Evolutionary conservation across 2,329 filamentous ascomycete species (phyloP), one percentile per base, ranked within the genome.

Genomic region (Xylariaceae sp.): DNA sequence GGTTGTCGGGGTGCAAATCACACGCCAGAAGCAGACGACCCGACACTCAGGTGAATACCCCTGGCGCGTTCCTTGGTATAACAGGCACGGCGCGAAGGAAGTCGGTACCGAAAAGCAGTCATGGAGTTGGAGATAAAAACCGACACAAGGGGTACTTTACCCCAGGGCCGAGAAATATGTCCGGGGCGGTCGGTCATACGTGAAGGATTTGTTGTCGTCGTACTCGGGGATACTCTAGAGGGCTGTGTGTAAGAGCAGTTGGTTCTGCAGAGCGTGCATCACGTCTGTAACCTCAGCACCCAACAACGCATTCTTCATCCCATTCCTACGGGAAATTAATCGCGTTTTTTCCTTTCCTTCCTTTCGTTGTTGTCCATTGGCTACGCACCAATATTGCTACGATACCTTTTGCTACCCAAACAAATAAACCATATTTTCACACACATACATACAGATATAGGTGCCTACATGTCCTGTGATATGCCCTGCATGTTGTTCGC

Each of bases 11-110:
- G 39, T n/a, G 48, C 47, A 50, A 47, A 50, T 30, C 53, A 57
- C 35, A 44, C 51, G 23, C 11, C 52, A 51, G 63, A 53, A 59
- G 64, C 63, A 63, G 58, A 56, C 64, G 64, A 58, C 17, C 35
- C 47, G 11, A 53, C n/a, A 17, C 50, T 23, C 23, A 30, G 48
- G 47, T 39, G 15, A 35, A 34, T 15, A 37, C 35, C 37, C 52
- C 34, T 50, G 7, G 51, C 56, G 42, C 42, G 42, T n/a, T 30
- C 3, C 23, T 5, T 30, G 23, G 23, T 30, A 30, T 30, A 30
- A 30, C 23, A 30, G 23, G 23, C 23, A 5, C 23, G 23, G 23
- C 23, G 23, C 23, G 23, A 30, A 8, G 11, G 45, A 15, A 4
- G 44, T 37, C 10, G 37, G 17, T 37, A 42, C 49, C 44, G 17